Base-by-base conservation (phyloP, 2,329 filamentous ascomycete species). In the Calonectria ilicicola region DNA sequence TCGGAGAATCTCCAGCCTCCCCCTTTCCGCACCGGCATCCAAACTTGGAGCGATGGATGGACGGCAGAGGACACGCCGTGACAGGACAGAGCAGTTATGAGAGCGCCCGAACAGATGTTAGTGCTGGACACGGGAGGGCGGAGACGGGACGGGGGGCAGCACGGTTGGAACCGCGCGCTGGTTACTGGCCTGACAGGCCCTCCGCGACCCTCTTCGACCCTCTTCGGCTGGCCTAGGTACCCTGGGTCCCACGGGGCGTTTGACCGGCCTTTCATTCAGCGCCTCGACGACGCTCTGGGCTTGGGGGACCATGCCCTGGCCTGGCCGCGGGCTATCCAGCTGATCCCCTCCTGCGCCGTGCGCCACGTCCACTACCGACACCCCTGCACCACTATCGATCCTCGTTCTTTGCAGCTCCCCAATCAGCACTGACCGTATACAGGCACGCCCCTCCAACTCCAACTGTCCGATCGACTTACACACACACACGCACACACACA, bases 331-430 rank as follows among this genome's bases (percentile, higher is more conserved):
- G 21, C 51, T 69, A 77, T 69, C 77, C 78, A 80, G 78, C 78
- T 80, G 78, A 80, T 77, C 70, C 72, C 72, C 67, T 58, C 69
- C 74, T 69, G 72, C 76, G 77, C 72, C 65, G 74, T 73, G 68
- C 70, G 58, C 70, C 51, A 73, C 75, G 49, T 26, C 56, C 60
- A 77, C 75, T 80, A 79, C 78, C 78, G 75, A 21, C 76, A 80
- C 78, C 78, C 78, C 77, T 80, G 76, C 78, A 80, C 76, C 74
- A 79, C 77, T 73, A 80, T 77, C 53, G 74, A 75, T 75, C 66
- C 53, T 69, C 63, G 65, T 26, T 21, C 46, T 49, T 49, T 46
- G 65, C 69, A 47, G 26, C 17, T 49, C 67, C 56, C 78, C 78
- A 80, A 80, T 80, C 77, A 80, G 44, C 51, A 35, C 72, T 74